Evolutionary conservation across 257 asterid genomes (phyloP).

Genomic region (Plantago major): DNA sequence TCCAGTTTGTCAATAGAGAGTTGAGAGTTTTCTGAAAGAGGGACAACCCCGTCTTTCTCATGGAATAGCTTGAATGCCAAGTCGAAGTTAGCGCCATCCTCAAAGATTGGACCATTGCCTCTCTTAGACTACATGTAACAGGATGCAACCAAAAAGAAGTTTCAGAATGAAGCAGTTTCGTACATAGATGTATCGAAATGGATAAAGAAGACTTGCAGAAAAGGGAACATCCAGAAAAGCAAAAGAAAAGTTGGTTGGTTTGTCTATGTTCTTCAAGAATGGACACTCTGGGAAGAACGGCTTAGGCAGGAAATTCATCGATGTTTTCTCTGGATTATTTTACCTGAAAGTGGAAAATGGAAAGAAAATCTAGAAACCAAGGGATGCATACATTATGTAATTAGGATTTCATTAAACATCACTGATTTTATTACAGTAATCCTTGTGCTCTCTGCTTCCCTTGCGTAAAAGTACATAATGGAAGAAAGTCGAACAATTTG

Average conservation of each 20-base stretch:
- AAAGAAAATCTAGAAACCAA: constrained; percentile 24
- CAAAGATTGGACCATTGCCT: constrained; percentile 71
- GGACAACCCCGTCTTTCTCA: constrained; percentile 76
- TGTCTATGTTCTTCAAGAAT: constrained; percentile 63
- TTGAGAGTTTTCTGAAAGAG: constrained; percentile 42
- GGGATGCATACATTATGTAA: constrained; percentile 2
- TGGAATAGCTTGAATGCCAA: constrained; percentile 69
- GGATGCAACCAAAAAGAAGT: constrained; percentile 11
- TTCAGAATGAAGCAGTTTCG: constrained; percentile 9
- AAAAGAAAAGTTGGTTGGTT: constrained; percentile 69
- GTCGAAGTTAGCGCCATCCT: constrained; percentile 73
- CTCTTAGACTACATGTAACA: constrained; percentile 38
- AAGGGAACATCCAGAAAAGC: constrained; percentile 41
- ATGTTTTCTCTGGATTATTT: constrained; percentile 2
- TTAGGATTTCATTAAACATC: too few species aligned
- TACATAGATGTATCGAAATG: neutral
- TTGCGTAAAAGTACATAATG: too few species aligned
- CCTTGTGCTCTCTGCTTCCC: too few species aligned
- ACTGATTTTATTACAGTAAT: too few species aligned
- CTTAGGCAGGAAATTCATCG: constrained; percentile 54
- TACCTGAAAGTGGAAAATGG: constrained; percentile 17
- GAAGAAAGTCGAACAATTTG: too few species aligned
- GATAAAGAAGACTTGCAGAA: constrained; percentile 40
- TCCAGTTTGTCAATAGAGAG: constrained; percentile 25
- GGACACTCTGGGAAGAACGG: constrained; percentile 61